These are phyloP conservation scores for Dichotomopilus funicola DNA, from an alignment of 2,329 filamentous ascomycete species.

Conservation along the genomic window DNA sequence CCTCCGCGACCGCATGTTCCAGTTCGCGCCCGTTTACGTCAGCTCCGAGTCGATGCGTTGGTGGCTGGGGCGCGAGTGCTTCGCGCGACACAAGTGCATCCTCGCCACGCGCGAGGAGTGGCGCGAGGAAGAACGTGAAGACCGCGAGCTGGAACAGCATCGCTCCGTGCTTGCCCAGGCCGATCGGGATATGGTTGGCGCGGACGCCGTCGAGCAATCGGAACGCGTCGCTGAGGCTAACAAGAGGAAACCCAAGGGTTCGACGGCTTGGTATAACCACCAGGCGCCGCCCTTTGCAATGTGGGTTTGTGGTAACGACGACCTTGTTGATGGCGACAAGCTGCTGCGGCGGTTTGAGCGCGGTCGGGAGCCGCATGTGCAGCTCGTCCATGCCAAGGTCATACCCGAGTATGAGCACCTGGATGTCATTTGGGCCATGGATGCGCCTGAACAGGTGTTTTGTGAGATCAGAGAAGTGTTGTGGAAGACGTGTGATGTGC, in stretches of 20 bases:
- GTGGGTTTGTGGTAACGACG: constrained; percentile 79
- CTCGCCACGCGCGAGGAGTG: constrained; percentile 69
- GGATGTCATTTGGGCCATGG: constrained; percentile 93
- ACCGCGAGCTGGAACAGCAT: constrained; percentile 38
- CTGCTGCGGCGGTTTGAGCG: constrained; percentile 68
- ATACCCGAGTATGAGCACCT: constrained; percentile 88
- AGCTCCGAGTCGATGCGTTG: constrained; percentile 86
- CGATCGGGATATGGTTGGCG: constrained; percentile 25
- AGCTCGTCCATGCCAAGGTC: constrained; percentile 72
- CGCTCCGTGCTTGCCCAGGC: constrained; percentile 29
- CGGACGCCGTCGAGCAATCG: constrained; percentile 14
- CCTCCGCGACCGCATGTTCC: constrained; percentile 76
- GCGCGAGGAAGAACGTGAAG: constrained; percentile 53
- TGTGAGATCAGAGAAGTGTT: constrained; percentile 72
- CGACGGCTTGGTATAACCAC: constrained; percentile 74
- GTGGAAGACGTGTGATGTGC: constrained; percentile 65
- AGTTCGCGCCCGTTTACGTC: constrained; percentile 87
- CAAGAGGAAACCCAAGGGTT: constrained; percentile 38
- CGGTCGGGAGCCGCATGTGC: constrained; percentile 73
- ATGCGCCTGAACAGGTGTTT: constrained; percentile 76
- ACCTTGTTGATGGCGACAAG: constrained; percentile 73
- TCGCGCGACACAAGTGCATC: constrained; percentile 74
- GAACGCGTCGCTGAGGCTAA: constrained; percentile 30
- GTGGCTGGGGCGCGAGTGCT: constrained; percentile 89
- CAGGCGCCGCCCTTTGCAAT: constrained; percentile 76